Base-by-base conservation (phyloP, 2,329 filamentous ascomycete species). In the Ilyonectria destructans region DNA sequence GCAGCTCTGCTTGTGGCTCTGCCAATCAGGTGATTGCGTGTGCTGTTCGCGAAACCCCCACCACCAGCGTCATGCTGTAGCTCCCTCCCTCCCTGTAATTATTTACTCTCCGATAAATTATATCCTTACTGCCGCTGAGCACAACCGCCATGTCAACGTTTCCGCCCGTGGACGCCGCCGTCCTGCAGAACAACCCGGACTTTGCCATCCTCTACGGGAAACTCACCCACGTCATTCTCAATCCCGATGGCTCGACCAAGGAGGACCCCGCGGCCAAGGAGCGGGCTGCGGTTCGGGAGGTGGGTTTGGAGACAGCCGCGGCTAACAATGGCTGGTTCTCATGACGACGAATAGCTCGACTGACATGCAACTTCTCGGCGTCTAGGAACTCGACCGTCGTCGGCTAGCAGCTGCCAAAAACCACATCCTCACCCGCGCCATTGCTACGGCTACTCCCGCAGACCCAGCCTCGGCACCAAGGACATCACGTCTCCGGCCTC, bases 201-300 rank as follows among this genome's bases (percentile, higher is more conserved):
- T 92, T 91, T 73, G 86, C 87, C n/a, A 81, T 83, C 37, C 83
- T 92, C 6, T 89, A 91, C 78, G 82, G 80, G 17, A 87, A 83
- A 13, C 81, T 92, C 52, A 87, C 86, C 7, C 85, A 83, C 1
- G 82, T 82, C 2, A 77, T 90, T 29, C 83, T 92, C 6, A 88
- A 89, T 70, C 78, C 85, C 0, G 87, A 91, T 77, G 89, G 87
- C 2, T 88, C 89, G 9, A 89, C 88, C 2, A 88, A 84, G 74
- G 80, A 83, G n/a, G 83, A 86, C 71, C 80, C 83, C n/a, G 80
- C 81, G 2, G 83, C 83, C 17, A 85, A 86, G 70, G 85, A 89
- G 74, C 83, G 86, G 23, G 82, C 85, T 64, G 81, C 81, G 2
- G 82, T 87, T 2, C 82, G 81, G 48, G 80, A 89, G 75, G 89